phyloP scores from a whole-genome alignment of 352 stramenopile genomes.

The Globisporangium uncinulatum region DNA sequence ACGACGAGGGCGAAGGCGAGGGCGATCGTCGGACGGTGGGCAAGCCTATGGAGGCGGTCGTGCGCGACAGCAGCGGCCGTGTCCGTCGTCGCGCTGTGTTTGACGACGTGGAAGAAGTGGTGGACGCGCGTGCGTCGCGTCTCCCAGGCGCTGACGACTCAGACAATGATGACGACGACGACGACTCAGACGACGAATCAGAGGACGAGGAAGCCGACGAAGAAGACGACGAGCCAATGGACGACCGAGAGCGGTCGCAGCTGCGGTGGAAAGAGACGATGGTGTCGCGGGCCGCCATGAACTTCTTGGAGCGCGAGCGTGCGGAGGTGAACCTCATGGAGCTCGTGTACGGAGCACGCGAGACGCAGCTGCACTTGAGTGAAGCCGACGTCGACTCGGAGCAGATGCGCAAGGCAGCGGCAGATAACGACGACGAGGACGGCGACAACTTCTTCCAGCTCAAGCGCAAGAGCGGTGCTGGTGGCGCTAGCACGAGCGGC shows the following conservation, averaged over 20 bases:
- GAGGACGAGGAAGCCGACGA: conserved; percentile 40
- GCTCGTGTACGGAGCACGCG: conserved; percentile 83
- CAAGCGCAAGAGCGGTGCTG: conserved; percentile 46
- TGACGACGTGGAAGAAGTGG: conserved; percentile 35
- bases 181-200: conserved; percentile 35
- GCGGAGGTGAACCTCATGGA: conserved; percentile 88
- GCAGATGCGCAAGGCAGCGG: conserved; percentile 13
- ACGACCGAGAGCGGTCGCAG: conserved; percentile 55
- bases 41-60: conserved; percentile 60
- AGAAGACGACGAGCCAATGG: conserved; percentile 23
- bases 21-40: conserved; percentile 37
- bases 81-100: conserved; percentile 79
- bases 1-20: conserved; percentile 39
- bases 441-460: conserved; percentile 74
- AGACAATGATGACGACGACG: conserved; percentile 41
- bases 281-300: conserved; percentile 73
- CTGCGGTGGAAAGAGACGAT: conserved; percentile 86
- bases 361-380: conserved; percentile 72
- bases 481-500: conserved; percentile 18
- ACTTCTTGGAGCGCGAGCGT: conserved; percentile 81
- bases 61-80: conserved; percentile 61
- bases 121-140: conserved; percentile 8
- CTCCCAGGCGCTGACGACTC: conserved; percentile 24
- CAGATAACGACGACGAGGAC: conserved; percentile 47
- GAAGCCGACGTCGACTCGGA: conserved; percentile 66